phyloP scores from a whole-genome alignment of 1,284 basidiomycete genomes.

The Marasmius sp. region DNA sequence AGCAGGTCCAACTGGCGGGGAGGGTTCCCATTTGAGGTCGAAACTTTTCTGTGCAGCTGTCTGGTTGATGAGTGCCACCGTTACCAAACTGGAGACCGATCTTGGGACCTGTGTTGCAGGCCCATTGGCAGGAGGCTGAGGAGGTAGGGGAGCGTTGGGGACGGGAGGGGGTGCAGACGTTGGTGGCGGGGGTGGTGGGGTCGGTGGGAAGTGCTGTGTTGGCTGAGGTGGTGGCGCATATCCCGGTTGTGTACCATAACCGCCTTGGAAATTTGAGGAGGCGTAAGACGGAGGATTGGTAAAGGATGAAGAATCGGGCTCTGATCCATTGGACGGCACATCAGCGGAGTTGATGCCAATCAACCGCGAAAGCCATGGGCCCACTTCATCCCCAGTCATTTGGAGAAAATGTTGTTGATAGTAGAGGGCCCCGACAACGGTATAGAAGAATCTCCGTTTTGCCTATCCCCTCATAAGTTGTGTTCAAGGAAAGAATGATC shows the following conservation, averaged over 20 bases:
- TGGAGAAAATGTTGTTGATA: conserved; percentile 37
- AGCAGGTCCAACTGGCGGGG: conserved; percentile 11
- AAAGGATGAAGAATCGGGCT: conserved; percentile 4
- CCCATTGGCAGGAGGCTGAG: no score
- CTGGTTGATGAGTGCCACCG: no score
- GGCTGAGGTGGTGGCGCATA: conserved; percentile 20
- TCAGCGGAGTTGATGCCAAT: conserved; percentile 25
- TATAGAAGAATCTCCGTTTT: conserved; percentile 44
- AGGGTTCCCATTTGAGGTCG: background rate
- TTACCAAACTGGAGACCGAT: no score
- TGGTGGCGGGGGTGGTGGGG: conserved; percentile 26
- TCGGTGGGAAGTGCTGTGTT: background rate
- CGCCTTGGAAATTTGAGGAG: conserved; percentile 2
- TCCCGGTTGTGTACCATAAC: conserved; percentile 10
- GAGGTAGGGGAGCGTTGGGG: no score
- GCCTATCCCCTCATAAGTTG: conserved; percentile 32
- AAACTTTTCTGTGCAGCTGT: no score
- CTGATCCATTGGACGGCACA: background rate
- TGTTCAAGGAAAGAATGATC: conserved; percentile 6
- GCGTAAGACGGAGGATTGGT: conserved; percentile 9
- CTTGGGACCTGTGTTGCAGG: no score
- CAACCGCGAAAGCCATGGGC: conserved; percentile 48
- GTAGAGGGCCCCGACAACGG: conserved; percentile 54
- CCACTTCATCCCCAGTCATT: conserved; percentile 23
- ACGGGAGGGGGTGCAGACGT: conserved; percentile 14